Percentiles rank a stretch among this genome's conserved stretches.
phyloP scores from a whole-genome alignment of 1,139 yeast genomes.

The Taphrina wiesneri region DNA sequence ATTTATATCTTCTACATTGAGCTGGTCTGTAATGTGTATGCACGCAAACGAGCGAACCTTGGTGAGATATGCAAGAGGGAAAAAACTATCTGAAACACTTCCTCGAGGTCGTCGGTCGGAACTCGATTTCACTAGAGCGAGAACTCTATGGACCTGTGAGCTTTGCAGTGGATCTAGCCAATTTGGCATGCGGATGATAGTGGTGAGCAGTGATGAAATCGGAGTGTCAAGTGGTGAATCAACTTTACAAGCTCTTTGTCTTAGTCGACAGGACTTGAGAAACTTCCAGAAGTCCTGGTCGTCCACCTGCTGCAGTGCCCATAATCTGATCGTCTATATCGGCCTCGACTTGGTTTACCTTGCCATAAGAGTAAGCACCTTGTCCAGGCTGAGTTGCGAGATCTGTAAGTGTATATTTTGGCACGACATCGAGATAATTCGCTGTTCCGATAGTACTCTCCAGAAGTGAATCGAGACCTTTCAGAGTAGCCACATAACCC shows the following conservation, averaged over 20 bases:
- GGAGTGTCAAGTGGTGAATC: too few relatives aligned
- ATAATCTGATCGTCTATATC: conserved; percentile 28
- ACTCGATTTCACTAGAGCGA: too few relatives aligned
- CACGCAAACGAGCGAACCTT: too few relatives aligned
- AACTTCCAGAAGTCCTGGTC: conserved; percentile 28
- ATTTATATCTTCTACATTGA: conserved; percentile 28
- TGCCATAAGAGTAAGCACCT: conserved; percentile 9
- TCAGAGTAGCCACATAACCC: conserved; percentile 20
- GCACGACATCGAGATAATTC: conserved; percentile 4
- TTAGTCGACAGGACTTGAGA: not conserved
- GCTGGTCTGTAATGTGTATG: not conserved
- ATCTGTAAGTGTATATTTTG: conserved; percentile 27
- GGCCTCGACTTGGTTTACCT: conserved; percentile 7
- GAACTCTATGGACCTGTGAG: too few relatives aligned
- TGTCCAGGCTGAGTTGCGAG: not conserved
- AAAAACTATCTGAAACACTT: too few relatives aligned
- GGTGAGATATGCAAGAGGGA: too few relatives aligned
- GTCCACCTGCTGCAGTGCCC: conserved; percentile 35
- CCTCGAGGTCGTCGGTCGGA: too few relatives aligned
- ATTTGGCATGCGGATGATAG: too few relatives aligned
- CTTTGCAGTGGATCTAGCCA: too few relatives aligned
- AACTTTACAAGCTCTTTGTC: not conserved
- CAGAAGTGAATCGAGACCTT: conserved; percentile 24
- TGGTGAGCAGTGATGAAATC: too few relatives aligned
- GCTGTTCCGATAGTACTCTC: conserved; percentile 6